Evolutionary conservation across 164 flowering plant genomes (phyloP).

Genomic region (Annona squamosa): DNA sequence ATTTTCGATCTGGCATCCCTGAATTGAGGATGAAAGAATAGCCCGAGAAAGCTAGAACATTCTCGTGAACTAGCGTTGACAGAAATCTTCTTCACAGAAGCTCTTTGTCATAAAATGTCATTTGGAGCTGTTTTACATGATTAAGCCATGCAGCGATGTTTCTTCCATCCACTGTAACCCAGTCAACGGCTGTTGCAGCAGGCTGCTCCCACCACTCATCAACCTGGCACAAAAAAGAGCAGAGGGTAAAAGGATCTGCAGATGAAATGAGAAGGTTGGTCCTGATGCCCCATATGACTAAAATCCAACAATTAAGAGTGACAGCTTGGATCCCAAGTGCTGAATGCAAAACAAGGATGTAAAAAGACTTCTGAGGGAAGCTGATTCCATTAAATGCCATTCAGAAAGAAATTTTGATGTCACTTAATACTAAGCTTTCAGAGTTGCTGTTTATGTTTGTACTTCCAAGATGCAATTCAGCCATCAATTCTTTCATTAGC

Average conservation of each 20-base stretch:
- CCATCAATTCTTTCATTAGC: no score
- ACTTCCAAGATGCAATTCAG: no score
- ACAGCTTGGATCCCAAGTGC: no score
- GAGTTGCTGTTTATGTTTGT: no score
- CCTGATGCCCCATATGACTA: not conserved
- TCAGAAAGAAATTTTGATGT: no score
- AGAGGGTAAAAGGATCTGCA: not conserved
- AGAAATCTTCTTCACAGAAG: constrained; percentile 22
- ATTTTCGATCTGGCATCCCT: not conserved
- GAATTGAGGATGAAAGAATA: not conserved
- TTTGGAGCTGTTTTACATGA: constrained; percentile 86
- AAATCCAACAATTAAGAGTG: not conserved
- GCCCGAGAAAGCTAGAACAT: not conserved
- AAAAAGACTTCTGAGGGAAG: no score
- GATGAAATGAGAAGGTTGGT: not conserved
- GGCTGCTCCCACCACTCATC: constrained; percentile 99
- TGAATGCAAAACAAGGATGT: no score
- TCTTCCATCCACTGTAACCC: constrained; percentile 87
- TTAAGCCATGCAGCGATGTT: constrained; percentile 91
- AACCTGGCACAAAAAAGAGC: constrained; percentile 40
- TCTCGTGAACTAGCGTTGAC: not conserved
- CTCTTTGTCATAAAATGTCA: constrained; percentile 71
- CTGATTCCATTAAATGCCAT: no score
- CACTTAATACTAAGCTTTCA: no score
- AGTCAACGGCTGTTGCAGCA: constrained; percentile 86